These are phyloP conservation scores for Phytophthora sp. DNA, from an alignment of 352 stramenopile species.

Conservation along the genomic window DNA sequence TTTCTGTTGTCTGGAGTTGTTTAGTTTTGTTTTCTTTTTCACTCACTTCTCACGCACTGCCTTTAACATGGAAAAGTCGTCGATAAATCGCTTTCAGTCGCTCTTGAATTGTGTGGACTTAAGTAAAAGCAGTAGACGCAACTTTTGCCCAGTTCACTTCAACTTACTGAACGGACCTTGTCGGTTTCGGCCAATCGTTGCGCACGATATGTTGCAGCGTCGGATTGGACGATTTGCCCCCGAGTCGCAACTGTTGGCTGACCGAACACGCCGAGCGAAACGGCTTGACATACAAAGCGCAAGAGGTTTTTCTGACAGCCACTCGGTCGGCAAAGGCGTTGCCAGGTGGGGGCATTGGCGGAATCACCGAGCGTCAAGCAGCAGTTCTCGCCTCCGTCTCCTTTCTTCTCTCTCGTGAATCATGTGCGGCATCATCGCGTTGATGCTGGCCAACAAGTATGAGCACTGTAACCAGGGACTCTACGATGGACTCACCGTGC, in stretches of 20 bases:
- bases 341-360: conserved; percentile 26
- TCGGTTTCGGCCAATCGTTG: conserved; percentile 13
- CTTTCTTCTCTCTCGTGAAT: conserved; percentile 20
- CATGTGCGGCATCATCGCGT: conserved; percentile 99
- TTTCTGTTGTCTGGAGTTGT: no score
- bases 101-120: no score
- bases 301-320: conserved; percentile 36
- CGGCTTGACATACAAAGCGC: conserved; percentile 23
- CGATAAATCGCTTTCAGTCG: no score
- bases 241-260: conserved; percentile 19
- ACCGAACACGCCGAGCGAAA: conserved; percentile 10
- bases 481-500: conserved; percentile 97
- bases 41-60: no score
- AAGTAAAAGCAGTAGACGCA: no score
- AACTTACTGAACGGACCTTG: no score
- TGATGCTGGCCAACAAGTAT: conserved; percentile 96
- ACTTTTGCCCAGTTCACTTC: conserved; percentile 20
- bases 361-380: conserved; percentile 24
- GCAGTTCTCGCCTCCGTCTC: not conserved
- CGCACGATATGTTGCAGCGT: not conserved
- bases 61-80: no score
- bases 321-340: conserved; percentile 23
- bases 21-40: not conserved
- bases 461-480: conserved; percentile 94
- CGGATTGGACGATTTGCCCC: conserved; percentile 18